These are phyloP conservation scores for Ceriops tagal DNA, from an alignment of 345 rosid genomes.

Conservation along the genomic window DNA sequence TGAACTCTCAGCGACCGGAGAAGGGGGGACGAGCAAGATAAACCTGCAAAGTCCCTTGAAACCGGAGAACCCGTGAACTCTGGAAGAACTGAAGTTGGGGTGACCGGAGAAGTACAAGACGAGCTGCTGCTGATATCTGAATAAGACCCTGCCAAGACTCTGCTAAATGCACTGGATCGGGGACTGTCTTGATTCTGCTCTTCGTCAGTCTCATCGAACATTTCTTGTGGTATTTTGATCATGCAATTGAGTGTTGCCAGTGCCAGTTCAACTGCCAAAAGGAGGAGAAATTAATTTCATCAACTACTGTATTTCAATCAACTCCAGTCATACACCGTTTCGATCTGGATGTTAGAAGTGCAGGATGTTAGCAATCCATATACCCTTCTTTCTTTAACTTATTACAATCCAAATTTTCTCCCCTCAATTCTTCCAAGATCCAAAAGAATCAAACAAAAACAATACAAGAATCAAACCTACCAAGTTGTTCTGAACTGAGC, in stretches of 20 bases:
- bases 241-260: constrained; percentile 56
- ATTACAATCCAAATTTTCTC: too few species aligned
- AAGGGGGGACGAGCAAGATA: constrained; percentile 30
- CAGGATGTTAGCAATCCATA: neutral
- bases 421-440: neutral
- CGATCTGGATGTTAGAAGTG: neutral
- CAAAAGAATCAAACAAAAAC: neutral
- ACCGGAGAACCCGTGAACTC: constrained; percentile 11
- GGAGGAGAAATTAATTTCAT: neutral
- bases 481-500: constrained; percentile 44
- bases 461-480: constrained; percentile 23
- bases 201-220: constrained; percentile 58
- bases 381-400: too few species aligned
- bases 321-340: neutral
- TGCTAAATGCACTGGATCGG: constrained; percentile 20
- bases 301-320: neutral
- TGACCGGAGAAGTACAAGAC: constrained; percentile 40
- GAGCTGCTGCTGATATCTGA: constrained; percentile 35
- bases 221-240: constrained; percentile 48
- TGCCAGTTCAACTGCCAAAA: constrained; percentile 47
- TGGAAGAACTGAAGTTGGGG: constrained; percentile 54
- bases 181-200: constrained; percentile 38
- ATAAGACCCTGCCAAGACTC: constrained; percentile 31
- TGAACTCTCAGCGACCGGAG: constrained; percentile 51
- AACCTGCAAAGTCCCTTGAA: constrained; percentile 16